Evolutionary conservation across 345 rosid genomes (phyloP), one percentile per base, ranked within the genome.

Genomic region (Populus euphratica): DNA sequence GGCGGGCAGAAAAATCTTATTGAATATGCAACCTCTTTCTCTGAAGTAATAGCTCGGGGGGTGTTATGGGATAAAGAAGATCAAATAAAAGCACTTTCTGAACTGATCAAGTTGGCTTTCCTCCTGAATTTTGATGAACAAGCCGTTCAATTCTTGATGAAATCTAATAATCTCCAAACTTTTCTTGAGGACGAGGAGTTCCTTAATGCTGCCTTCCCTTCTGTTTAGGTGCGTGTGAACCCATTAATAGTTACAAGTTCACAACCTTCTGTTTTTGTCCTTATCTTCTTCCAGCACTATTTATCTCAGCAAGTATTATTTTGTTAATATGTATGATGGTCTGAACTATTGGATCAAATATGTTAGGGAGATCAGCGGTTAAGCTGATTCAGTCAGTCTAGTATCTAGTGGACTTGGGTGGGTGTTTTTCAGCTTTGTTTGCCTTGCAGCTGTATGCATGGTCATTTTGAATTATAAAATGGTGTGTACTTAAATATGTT

Each of bases 61-160:
- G 81, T 91, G 35, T 68, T 91, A 47, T 88, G 92, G 63, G 13
- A 56, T n/a, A n/a, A 56, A 56, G 63, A 56, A 56, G 90, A 89
- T 79, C 79, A 76, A 8, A 77, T 86, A 44, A 74, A 44, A 68
- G 79, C 85, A 73, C 83, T 93, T 0, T 56, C 91, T 3, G 91
- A 86, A 83, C 84, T 91, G 44, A 83, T 91, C 67, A 91, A 83
- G 85, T 67, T 88, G 87, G 95, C 85, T 41, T 89, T 81, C 81
- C 50, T 91, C 73, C 43, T 91, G 59, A 86, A 87, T 23, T 88
- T 89, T 49, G 79, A 87, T 65, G 90, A 84, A 72, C 85, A 80
- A 14, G 93, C 91, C 3, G 69, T 91, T 59, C 79, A 76, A 68
- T 91, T 83, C 81, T 79, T 92, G 23, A 82, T 91, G 91, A 86